These are phyloP conservation scores for Nemania sp. DNA, from an alignment of 2,329 filamentous ascomycete species.

Conservation along the genomic window DNA sequence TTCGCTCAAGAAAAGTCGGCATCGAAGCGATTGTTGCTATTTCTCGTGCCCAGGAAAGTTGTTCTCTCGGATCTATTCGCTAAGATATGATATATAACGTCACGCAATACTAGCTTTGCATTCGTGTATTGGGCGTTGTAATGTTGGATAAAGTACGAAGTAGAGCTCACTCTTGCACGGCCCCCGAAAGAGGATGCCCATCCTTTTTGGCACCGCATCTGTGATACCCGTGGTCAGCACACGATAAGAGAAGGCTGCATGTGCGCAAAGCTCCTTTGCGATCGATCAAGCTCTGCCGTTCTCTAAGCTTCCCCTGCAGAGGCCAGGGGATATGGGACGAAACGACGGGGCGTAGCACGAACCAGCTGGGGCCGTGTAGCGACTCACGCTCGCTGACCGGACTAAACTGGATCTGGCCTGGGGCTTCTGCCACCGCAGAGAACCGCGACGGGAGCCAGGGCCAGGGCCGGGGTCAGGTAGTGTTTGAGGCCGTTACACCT, in stretches of 20 bases:
- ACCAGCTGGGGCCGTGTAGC: constrained; percentile 8
- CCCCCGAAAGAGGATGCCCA: constrained; percentile 6
- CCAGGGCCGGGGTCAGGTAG: not conserved
- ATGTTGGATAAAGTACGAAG: not conserved
- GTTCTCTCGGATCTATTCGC: not conserved
- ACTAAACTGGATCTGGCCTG: no score
- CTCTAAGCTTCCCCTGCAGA: constrained; percentile 19
- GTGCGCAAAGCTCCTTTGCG: constrained; percentile 5
- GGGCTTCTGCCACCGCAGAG: not conserved
- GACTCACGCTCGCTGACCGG: no score
- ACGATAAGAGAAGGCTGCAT: not conserved
- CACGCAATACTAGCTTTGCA: not conserved
- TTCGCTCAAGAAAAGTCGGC: constrained; percentile 1
- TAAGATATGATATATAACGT: not conserved
- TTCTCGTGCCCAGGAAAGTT: not conserved
- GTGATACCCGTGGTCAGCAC: not conserved
- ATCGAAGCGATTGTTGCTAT: not conserved
- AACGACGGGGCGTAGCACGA: constrained; percentile 17
- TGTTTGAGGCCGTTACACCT: constrained; percentile 12
- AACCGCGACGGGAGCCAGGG: constrained; percentile 14
- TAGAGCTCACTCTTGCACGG: not conserved
- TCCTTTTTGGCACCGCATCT: constrained; percentile 15
- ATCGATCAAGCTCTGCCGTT: constrained; percentile 9
- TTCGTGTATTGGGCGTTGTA: no score
- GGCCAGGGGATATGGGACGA: constrained; percentile 24